Evolutionary conservation across 2,329 filamentous ascomycete genomes (phyloP).

Genomic region (Exophiala aquamarina): DNA sequence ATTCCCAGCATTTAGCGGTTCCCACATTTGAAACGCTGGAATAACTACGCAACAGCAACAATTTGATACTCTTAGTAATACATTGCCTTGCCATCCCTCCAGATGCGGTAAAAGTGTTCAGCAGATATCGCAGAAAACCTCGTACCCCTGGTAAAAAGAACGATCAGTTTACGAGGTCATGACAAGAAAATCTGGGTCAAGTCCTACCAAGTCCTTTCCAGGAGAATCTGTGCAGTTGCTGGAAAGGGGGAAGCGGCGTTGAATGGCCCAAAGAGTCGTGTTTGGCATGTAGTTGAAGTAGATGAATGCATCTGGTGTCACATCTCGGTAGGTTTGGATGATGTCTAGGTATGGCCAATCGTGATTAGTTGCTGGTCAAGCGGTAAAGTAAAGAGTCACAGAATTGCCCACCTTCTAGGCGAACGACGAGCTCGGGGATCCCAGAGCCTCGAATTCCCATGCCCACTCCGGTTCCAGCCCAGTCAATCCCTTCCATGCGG

Average conservation of each 20-base stretch:
- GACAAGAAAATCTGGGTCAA: too few relatives aligned
- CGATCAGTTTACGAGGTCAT: neutral
- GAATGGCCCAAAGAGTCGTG: conserved; percentile 11
- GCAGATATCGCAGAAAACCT: conserved; percentile 10
- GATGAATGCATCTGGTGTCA: conserved; percentile 2
- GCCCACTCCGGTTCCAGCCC: conserved; percentile 15
- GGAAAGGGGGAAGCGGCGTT: conserved; percentile 10
- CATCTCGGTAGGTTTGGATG: conserved; percentile 11
- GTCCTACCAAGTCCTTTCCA: conserved; percentile 17
- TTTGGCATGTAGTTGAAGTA: conserved; percentile 9
- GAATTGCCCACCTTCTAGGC: conserved; percentile 7
- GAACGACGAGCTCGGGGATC: conserved; percentile 7
- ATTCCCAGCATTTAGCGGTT: too few relatives aligned
- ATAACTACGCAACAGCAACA: too few relatives aligned
- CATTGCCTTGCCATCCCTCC: too few relatives aligned
- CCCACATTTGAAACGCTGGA: too few relatives aligned
- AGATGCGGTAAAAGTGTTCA: too few relatives aligned
- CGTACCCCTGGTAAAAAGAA: conserved; percentile 6
- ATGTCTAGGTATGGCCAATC: conserved; percentile 3
- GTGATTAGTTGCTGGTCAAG: neutral
- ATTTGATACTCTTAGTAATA: too few relatives aligned
- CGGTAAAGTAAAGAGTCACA: neutral
- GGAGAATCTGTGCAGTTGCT: conserved; percentile 12
- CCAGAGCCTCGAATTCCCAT: conserved; percentile 13
- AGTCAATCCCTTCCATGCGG: conserved; percentile 8